Conservation (phyloP, 129 eudicot species). For the Centella asiatica region DNA sequence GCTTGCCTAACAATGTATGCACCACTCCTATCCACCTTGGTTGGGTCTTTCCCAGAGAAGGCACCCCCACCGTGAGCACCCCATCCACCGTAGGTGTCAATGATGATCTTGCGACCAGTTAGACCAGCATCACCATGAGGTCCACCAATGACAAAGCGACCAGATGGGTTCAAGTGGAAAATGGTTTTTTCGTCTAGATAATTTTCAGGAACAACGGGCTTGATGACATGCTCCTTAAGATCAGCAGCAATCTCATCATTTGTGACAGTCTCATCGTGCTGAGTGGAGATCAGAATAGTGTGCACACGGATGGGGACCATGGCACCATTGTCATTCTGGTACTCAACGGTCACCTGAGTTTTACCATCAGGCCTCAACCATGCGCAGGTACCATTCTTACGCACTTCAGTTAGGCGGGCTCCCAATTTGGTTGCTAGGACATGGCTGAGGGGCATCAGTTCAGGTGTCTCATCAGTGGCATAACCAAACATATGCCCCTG, state of each 20-base stretch:
- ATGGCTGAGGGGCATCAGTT: slow-evolving; percentile 10
- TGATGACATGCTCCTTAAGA: slow-evolving; percentile 10
- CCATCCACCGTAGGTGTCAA: slow-evolving; percentile 9
- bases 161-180: slow-evolving; percentile 9
- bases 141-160: slow-evolving; percentile 10
- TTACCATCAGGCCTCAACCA: slow-evolving; percentile 9
- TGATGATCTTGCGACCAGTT: slow-evolving; percentile 9
- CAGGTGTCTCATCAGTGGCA: slow-evolving; percentile 11
- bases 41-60: slow-evolving; percentile 9
- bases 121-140: slow-evolving; percentile 12
- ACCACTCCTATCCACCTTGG: slow-evolving; percentile 9
- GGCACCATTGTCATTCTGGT: slow-evolving; percentile 12
- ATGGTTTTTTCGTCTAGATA: slow-evolving; percentile 9
- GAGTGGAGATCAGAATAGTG: slow-evolving; percentile 6
- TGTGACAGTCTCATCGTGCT: slow-evolving; percentile 9
- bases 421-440: slow-evolving; percentile 8
- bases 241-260: slow-evolving; percentile 10
- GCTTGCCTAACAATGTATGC: slow-evolving; percentile 10
- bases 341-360: slow-evolving; percentile 10
- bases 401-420: slow-evolving; percentile 7
- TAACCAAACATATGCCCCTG: slow-evolving; percentile 10
- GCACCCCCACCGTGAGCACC: slow-evolving; percentile 11
- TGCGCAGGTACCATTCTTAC: slow-evolving; percentile 3
- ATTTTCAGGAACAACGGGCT: slow-evolving; percentile 7
- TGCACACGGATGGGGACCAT: slow-evolving; percentile 12